Evolutionary conservation across 352 stramenopile genomes (phyloP), one percentile per base, ranked within the genome.

Genomic region (Phytophthora podocarpi): DNA sequence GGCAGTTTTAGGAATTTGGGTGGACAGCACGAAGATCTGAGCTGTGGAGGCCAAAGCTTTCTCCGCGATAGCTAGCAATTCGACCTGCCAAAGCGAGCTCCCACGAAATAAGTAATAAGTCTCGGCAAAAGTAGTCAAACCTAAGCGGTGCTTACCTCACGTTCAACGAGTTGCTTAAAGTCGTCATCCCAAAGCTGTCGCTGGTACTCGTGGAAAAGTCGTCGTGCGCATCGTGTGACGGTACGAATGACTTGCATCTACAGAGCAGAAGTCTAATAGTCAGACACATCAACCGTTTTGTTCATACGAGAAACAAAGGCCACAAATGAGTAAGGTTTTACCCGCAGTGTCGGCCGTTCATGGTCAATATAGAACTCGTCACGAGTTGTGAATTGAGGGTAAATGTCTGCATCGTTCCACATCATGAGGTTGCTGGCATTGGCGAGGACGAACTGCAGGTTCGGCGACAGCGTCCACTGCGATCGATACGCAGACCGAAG

Each of bases 361-460:
- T 92, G 79, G 30, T 90, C 60, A 11, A 90, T 81, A 12, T 67
- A 72, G 28, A 92, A 89, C 27, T 78, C 64, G 2, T 37, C 30
- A 16, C 76, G 67, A 0, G 74, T 85, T 16, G 80, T 85, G 49
- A 93, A 92, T 36, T 66, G 50, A 5, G 80, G 70, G 39, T 95
- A 95, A 24, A 92, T 62, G 32, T 95, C 85, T 15, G 59, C 61
- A 48, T 95, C 85, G 55, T 78, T 85, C 78, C 81, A 93, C 54
- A 95, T 78, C 85, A 95, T 95, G 12, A 92, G 47, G 39, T 93
- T 91, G n/a, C 82, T 83, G 21, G 76, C 63, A 26, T 85, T 78
- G 1, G 83, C 80, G 8, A 95, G 72, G 23, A 91, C 80, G 10
- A 74, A 68, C 18, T 68, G 76, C 20, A 85, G 52, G 24, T 80